phyloP scores from a whole-genome alignment of 345 rosid genomes.

The Eucalyptus cloeziana region DNA sequence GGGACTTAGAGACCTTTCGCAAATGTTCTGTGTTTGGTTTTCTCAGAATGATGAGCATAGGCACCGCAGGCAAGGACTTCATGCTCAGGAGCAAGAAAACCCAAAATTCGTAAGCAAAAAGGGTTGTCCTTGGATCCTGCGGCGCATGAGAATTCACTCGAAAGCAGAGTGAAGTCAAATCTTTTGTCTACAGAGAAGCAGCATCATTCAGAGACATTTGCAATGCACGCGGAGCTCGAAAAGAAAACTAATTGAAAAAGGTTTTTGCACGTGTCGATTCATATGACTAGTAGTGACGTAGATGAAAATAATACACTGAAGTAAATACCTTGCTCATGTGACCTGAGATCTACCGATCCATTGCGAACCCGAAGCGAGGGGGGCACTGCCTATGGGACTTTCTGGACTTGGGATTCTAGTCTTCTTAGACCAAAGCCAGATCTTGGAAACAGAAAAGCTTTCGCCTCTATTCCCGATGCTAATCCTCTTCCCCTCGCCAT shows the following conservation, averaged over 20 bases:
- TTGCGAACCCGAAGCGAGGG: conserved; percentile 16
- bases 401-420: conserved; percentile 11
- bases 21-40: background rate
- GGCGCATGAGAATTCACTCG: background rate
- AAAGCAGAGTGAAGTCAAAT: background rate
- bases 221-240: background rate
- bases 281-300: background rate
- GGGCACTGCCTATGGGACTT: conserved; percentile 2
- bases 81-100: background rate
- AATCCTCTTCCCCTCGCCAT: conserved; percentile 64
- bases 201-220: background rate
- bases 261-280: background rate
- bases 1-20: background rate
- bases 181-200: background rate
- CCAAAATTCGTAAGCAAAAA: background rate
- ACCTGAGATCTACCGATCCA: background rate
- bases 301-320: background rate
- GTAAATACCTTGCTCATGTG: background rate
- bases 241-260: background rate
- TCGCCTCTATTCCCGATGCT: conserved; percentile 70
- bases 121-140: background rate
- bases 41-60: background rate
- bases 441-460: conserved; percentile 91
- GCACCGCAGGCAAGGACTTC: background rate
- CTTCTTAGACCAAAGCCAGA: conserved; percentile 89